Percentiles rank a stretch among this genome's conserved stretches.
phyloP scores from a whole-genome alignment of 2,329 filamentous ascomycete genomes.

The Botryotinia globosa region DNA sequence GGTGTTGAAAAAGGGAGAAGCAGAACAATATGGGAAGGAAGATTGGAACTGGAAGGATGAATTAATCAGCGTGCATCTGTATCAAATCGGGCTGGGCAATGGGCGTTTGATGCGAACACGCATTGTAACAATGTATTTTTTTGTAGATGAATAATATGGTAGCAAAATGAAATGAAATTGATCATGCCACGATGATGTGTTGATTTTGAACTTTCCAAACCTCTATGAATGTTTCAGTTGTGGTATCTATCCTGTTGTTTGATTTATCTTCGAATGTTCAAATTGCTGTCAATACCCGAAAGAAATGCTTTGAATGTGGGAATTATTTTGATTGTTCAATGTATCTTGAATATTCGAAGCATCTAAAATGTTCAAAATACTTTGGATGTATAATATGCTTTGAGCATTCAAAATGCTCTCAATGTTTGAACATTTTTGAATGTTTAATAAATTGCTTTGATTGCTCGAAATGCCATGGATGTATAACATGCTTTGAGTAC shows the following conservation, averaged over 20 bases:
- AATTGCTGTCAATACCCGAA: no score
- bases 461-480: no score
- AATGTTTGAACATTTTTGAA: background rate
- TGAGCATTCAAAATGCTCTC: background rate
- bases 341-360: no score
- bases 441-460: background rate
- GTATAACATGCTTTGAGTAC: no score
- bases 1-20: background rate
- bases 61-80: slow-evolving; percentile 13
- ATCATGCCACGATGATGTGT: background rate
- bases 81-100: slow-evolving; percentile 5
- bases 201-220: background rate
- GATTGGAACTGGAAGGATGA: slow-evolving; percentile 1
- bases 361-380: background rate
- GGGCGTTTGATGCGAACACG: slow-evolving; percentile 11
- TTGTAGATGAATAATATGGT: slow-evolving; percentile 16
- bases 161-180: slow-evolving; percentile 11
- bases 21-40: background rate
- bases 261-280: background rate
- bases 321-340: background rate
- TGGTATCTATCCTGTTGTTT: background rate
- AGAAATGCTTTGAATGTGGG: background rate
- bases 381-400: background rate
- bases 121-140: slow-evolving; percentile 8
- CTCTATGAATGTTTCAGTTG: background rate